Evolutionary conservation across 1,284 basidiomycete species (phyloP), one percentile per base, ranked within the genome.

Genomic region (Trametes hirsuta): DNA sequence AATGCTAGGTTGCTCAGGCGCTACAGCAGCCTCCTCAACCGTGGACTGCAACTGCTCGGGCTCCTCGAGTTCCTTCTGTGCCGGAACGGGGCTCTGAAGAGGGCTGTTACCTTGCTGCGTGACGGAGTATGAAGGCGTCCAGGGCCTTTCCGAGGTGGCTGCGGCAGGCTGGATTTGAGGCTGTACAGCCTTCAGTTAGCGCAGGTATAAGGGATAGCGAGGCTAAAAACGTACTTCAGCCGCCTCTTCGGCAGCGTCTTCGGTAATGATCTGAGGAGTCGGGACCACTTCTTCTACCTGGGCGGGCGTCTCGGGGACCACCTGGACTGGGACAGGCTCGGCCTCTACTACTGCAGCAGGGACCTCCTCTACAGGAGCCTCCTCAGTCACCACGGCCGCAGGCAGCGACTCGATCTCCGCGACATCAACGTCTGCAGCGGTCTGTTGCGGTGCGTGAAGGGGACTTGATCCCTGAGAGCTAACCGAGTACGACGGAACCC

Each of bases 71-170:
- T 30, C 30, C 30, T 30, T 30, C 30, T 30, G 30, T 30, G 8
- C 30, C 4, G 30, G 30, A 4, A 8, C 1, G 5, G 30, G 30
- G 30, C 30, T 30, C 8, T 30, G 30, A 30, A 30, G 30, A 30
- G 30, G 30, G 30, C 30, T 30, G 30, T 30, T 30, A 30, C 30
- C 30, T 30, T 30, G 30, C 30, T 30, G 30, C 8, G 30, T 30
- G 14, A 52, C 50, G 2, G 50, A 68, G 50, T 71, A 72, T 24
- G 69, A 70, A 12, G 69, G 70, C 1, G 69, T 70, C 69, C 69
- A 72, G 40, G 68, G 67, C 8, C 30, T 30, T 30, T 30, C 30
- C 30, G 30, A 8, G 8, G 39, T 48, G 34, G 59, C 21, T 3
- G 46, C 60, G 6, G 53, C 41, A 24, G 56, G 57, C 21, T 57